Percentiles rank a stretch among this genome's conserved stretches.
Evolutionary conservation across 345 rosid genomes (phyloP).

Genomic region (Schrenkiella parvula): DNA sequence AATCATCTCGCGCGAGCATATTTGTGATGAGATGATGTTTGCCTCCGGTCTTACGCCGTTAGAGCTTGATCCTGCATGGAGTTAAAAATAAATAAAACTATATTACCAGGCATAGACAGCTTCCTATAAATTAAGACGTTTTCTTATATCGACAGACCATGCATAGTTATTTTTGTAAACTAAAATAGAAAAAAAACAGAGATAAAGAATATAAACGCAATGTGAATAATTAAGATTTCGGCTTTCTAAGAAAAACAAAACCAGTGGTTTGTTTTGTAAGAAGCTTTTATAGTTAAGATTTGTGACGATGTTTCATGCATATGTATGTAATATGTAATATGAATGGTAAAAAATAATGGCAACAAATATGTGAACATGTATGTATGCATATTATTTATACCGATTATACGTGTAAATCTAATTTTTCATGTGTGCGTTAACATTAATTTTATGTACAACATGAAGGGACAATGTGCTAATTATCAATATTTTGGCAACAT

Average conservation of each 20-base stretch:
- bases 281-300: not conserved
- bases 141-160: not conserved
- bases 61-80: constrained; percentile 17
- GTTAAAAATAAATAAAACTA: not conserved
- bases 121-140: not conserved
- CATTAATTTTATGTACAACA: too few relatives aligned
- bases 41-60: not conserved
- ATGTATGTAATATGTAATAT: too few relatives aligned
- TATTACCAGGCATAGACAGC: not conserved
- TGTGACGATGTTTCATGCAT: not conserved
- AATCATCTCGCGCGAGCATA: not conserved
- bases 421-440: too few relatives aligned
- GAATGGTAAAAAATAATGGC: too few relatives aligned
- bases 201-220: not conserved
- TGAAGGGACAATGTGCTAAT: too few relatives aligned
- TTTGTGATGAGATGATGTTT: not conserved
- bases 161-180: not conserved
- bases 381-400: too few relatives aligned
- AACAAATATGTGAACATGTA: too few relatives aligned
- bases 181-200: not conserved
- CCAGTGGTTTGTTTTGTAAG: not conserved
- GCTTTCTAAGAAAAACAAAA: not conserved
- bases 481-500: too few relatives aligned
- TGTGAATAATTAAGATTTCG: not conserved
- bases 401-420: too few relatives aligned